Percentiles rank a stretch among this genome's conserved stretches.
phyloP scores from a whole-genome alignment of 2,329 filamentous ascomycete species.

The Zymoseptoria passerinii region DNA sequence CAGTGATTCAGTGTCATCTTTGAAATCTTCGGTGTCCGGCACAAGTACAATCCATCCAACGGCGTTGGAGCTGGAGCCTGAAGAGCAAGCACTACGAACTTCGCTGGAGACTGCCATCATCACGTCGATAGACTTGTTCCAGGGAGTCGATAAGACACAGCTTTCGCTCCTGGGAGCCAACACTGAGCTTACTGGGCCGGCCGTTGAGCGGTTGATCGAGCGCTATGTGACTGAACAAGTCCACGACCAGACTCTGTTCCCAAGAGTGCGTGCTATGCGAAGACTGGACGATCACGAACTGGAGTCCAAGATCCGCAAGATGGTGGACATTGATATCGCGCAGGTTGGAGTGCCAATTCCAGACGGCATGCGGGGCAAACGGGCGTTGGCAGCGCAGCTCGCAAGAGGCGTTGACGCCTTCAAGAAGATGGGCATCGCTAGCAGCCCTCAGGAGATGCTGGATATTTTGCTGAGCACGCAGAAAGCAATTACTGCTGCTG shows the following conservation, averaged over 20 bases:
- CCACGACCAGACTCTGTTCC: conserved; percentile 75
- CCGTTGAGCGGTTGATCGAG: conserved; percentile 91
- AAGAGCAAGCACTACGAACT: conserved; percentile 82
- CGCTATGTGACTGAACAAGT: conserved; percentile 90
- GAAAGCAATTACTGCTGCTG: conserved; percentile 63
- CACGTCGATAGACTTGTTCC: conserved; percentile 88
- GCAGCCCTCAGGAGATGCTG: conserved; percentile 83
- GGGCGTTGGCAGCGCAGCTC: conserved; percentile 69
- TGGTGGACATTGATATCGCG: conserved; percentile 88
- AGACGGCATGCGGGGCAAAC: conserved; percentile 67
- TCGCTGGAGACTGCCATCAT: conserved; percentile 89
- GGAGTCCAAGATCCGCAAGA: conserved; percentile 82
- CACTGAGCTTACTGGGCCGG: conserved; percentile 82
- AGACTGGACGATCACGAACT: conserved; percentile 77
- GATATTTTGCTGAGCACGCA: conserved; percentile 70
- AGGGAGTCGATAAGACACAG: conserved; percentile 91
- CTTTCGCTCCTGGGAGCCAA: conserved; percentile 84
- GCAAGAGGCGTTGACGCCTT: conserved; percentile 79
- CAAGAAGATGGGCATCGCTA: conserved; percentile 68
- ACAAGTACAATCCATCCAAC: conserved; percentile 37
- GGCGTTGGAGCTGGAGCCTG: conserved; percentile 68
- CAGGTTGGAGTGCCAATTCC: conserved; percentile 86
- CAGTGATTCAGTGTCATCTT: conserved; percentile 27
- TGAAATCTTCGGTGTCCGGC: conserved; percentile 29
- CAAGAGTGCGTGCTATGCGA: conserved; percentile 68